A percentile compares a stretch with the other conserved stretches of the same genome.
These are phyloP conservation scores for Scenedesmus sp. DNA, from an alignment of 163 green algal species.

Conservation along the genomic window DNA sequence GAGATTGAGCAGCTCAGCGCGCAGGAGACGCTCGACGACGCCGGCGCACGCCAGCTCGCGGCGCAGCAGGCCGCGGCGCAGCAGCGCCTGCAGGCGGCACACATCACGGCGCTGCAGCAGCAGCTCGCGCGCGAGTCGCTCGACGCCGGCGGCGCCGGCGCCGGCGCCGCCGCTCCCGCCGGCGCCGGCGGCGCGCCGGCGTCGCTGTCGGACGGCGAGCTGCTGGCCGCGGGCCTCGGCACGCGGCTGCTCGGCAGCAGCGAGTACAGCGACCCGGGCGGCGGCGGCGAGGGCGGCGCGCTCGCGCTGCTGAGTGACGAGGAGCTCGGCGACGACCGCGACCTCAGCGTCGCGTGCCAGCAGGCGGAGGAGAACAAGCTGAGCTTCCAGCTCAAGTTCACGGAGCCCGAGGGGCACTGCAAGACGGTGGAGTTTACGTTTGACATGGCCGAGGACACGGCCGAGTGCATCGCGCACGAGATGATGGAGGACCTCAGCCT, in stretches of 20 bases:
- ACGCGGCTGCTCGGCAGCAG: too few relatives aligned
- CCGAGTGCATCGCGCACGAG: constrained; percentile 78
- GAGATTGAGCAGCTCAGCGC: constrained; percentile 48
- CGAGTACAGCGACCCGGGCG: too few relatives aligned
- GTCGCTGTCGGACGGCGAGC: neutral
- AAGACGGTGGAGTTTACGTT: constrained; percentile 92
- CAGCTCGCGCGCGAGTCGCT: neutral
- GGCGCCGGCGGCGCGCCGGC: too few relatives aligned
- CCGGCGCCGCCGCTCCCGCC: too few relatives aligned
- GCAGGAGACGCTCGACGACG: constrained; percentile 20
- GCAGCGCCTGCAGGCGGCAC: constrained; percentile 5
- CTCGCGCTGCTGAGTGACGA: constrained; percentile 18
- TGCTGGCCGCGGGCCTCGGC: neutral
- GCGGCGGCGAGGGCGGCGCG: neutral
- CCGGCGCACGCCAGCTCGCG: neutral
- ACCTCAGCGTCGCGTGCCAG: constrained; percentile 69
- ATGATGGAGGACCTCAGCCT: constrained; percentile 91
- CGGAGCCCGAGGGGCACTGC: constrained; percentile 67
- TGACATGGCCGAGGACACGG: constrained; percentile 81
- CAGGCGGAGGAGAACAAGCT: constrained; percentile 75
- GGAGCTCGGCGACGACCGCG: constrained; percentile 36
- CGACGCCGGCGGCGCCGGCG: neutral
- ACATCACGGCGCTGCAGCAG: constrained; percentile 7
- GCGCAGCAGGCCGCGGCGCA: constrained; percentile 3
- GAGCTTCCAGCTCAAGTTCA: constrained; percentile 81